Evolutionary conservation across 164 flowering plant species (phyloP).

Genomic region (Macadamia integrifolia): DNA sequence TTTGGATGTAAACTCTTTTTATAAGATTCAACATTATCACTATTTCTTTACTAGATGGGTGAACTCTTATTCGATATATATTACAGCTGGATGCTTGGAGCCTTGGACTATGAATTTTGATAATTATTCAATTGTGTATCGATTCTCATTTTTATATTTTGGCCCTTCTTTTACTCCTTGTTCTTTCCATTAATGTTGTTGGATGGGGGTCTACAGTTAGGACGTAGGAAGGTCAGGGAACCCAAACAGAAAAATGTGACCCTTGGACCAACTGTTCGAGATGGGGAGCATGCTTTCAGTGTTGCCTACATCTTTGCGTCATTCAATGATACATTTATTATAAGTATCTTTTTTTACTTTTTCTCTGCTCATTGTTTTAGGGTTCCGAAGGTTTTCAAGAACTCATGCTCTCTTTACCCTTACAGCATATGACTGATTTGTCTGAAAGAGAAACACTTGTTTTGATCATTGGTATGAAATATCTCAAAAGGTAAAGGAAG

Average conservation of each 20-base stretch:
- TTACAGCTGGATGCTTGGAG: too few relatives aligned
- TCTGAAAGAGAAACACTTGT: constrained; percentile 83
- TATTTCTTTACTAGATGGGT: too few relatives aligned
- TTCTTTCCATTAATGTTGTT: too few relatives aligned
- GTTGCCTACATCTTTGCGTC: constrained; percentile 88
- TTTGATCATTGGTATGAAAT: constrained; percentile 58
- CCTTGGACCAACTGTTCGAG: constrained; percentile 69
- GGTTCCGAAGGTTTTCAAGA: not conserved
- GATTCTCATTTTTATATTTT: too few relatives aligned
- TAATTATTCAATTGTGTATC: too few relatives aligned
- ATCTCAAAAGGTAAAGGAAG: too few relatives aligned
- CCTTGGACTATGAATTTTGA: too few relatives aligned
- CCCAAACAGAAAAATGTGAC: constrained; percentile 74
- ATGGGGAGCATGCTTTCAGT: constrained; percentile 82
- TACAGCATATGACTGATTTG: constrained; percentile 88
- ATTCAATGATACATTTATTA: constrained; percentile 86
- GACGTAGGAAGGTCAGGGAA: constrained; percentile 53
- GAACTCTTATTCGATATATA: too few relatives aligned
- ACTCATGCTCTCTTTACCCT: not conserved
- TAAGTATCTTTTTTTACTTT: constrained; percentile 22
- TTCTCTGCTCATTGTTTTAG: too few relatives aligned
- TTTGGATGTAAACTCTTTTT: too few relatives aligned
- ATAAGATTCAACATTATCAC: too few relatives aligned
- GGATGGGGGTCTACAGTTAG: constrained; percentile 23
- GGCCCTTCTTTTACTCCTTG: too few relatives aligned